Evolutionary conservation across 805 yeast species (phyloP).

Genomic region (Middelhovenomyces tepae): DNA sequence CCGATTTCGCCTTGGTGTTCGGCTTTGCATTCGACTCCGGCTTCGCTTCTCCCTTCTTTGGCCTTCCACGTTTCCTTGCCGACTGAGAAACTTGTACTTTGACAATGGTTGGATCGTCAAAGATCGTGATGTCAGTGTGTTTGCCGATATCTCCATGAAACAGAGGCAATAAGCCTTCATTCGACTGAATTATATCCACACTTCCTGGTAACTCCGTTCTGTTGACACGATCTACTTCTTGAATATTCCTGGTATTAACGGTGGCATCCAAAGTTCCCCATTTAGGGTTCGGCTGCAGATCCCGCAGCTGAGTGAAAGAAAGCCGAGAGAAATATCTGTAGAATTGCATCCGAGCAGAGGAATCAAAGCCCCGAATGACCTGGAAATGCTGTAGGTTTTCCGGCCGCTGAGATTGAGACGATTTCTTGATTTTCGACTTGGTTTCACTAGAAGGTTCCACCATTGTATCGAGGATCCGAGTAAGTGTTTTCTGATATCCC

Average conservation of each 20-base stretch:
- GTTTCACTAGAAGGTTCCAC: constrained; percentile 28
- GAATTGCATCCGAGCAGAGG: constrained; percentile 64
- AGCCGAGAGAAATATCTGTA: constrained; percentile 52
- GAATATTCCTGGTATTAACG: constrained; percentile 4
- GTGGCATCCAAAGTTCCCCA: constrained; percentile 25
- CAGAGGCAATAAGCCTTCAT: constrained; percentile 12
- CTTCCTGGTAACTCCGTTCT: constrained; percentile 13
- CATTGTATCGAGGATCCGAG: constrained; percentile 42
- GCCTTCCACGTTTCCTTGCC: constrained; percentile 5
- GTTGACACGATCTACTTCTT: constrained; percentile 6
- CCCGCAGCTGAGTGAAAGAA: constrained; percentile 30
- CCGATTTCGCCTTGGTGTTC: too few relatives aligned
- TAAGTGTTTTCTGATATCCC: constrained; percentile 42
- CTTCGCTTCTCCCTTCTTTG: constrained; percentile 2
- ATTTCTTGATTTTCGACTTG: constrained; percentile 17
- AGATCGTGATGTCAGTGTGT: too few relatives aligned
- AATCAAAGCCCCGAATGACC: constrained; percentile 57
- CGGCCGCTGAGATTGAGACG: constrained; percentile 22
- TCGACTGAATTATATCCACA: constrained; percentile 7
- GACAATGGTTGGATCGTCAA: too few relatives aligned
- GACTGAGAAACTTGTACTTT: too few relatives aligned
- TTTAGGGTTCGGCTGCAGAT: constrained; percentile 17
- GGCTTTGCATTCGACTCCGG: too few relatives aligned
- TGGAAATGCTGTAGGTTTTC: constrained; percentile 25
- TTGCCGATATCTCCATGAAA: constrained; percentile 25